Percentiles rank a stretch among this genome's conserved stretches.
Conservation (phyloP, 1,284 basidiomycete species). For the Pisolithus thermaeus region DNA sequence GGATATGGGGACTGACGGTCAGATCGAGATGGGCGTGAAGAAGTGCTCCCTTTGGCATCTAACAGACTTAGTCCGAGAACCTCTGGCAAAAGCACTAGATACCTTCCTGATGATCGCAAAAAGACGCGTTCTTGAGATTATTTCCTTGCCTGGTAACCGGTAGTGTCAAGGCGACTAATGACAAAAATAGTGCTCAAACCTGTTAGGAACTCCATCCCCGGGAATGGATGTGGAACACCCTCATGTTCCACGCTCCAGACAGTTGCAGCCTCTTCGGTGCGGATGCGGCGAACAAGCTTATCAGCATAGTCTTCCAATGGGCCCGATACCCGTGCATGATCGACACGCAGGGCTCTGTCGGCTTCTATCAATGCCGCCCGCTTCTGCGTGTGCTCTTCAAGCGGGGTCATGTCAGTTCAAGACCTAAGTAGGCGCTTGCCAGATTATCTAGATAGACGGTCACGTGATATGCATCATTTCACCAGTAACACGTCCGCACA, state of each 20-base stretch:
- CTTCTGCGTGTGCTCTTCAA: constrained; percentile 36
- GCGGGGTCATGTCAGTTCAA: constrained; percentile 13
- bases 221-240: constrained; percentile 56
- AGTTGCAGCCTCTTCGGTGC: constrained; percentile 45
- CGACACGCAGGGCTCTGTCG: constrained; percentile 44
- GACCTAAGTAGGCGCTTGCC: background rate
- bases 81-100: background rate
- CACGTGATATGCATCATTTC: background rate
- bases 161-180: background rate
- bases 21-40: constrained; percentile 69
- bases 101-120: constrained; percentile 59
- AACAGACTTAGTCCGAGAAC: background rate
- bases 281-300: constrained; percentile 46
- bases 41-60: constrained; percentile 76
- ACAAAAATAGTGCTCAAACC: constrained; percentile 31
- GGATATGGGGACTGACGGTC: constrained; percentile 49
- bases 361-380: constrained; percentile 44
- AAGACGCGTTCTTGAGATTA: constrained; percentile 51
- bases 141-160: constrained; percentile 39
- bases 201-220: constrained; percentile 73
- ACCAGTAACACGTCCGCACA: too few relatives aligned
- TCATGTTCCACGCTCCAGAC: constrained; percentile 54
- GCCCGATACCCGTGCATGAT: constrained; percentile 29
- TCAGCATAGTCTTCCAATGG: constrained; percentile 48
- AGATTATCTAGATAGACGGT: background rate